These are phyloP conservation scores for Aspergillus quadricinctus DNA, from an alignment of 2,329 filamentous ascomycete species.

Conservation along the genomic window DNA sequence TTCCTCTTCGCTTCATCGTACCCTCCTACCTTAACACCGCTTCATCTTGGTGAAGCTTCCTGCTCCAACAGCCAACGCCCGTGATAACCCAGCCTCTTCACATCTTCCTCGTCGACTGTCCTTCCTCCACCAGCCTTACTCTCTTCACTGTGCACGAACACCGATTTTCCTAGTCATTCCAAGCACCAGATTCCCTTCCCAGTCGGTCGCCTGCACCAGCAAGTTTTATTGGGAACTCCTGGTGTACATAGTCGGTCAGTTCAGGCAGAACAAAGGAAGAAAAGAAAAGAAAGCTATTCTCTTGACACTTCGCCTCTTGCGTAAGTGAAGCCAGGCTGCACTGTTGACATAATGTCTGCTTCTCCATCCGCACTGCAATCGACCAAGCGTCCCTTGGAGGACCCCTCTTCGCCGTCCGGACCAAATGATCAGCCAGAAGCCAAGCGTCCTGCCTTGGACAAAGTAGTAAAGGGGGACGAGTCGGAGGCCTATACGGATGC, in stretches of 20 bases:
- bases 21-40: constrained; percentile 19
- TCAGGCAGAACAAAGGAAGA: constrained; percentile 53
- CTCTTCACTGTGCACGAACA: constrained; percentile 31
- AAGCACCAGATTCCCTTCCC: constrained; percentile 38
- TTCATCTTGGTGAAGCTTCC: constrained; percentile 18
- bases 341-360: constrained; percentile 63
- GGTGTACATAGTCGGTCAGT: constrained; percentile 71
- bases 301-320: constrained; percentile 42
- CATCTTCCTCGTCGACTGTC: constrained; percentile 26
- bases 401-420: constrained; percentile 89
- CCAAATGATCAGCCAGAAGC: constrained; percentile 92
- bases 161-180: constrained; percentile 24
- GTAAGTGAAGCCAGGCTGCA: constrained; percentile 35
- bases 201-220: constrained; percentile 63
- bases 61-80: constrained; percentile 18
- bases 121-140: constrained; percentile 32
- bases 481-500: constrained; percentile 28
- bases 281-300: constrained; percentile 44
- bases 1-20: constrained; percentile 16
- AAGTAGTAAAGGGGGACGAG: constrained; percentile 67
- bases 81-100: constrained; percentile 25
- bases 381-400: constrained; percentile 88
- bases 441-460: constrained; percentile 93
- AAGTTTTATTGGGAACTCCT: constrained; percentile 86
- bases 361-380: constrained; percentile 50